Evolutionary conservation across 164 flowering plant species (phyloP), one percentile per base, ranked within the genome.

Genomic region (Liquidambar formosana): DNA sequence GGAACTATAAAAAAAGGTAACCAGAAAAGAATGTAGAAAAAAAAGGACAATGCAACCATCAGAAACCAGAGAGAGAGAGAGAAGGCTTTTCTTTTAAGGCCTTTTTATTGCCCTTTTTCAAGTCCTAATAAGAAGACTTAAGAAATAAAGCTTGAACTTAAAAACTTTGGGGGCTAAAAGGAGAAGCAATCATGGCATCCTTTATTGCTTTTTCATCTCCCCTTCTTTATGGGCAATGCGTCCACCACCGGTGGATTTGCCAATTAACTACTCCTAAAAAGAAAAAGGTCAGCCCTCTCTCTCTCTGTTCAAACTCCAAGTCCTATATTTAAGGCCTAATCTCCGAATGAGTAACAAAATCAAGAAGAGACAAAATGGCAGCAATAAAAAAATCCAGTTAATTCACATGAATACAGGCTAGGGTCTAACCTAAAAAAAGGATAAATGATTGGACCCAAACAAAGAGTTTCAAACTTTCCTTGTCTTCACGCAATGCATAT

Each of bases 101-200:
- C 41, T 6, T 33, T 6, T 33, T 33, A 2, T 33, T 33, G 2
- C 2, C 2, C 6, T 33, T 6, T 33, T 33, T 33, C 6, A 33
- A 33, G 41, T 22, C 14, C 28, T 54, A 25, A 54, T 22, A 9
- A 2, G 12, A 9, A 13, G 21, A 0, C 9, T 27, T 10, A 54
- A 59, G 63, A 33, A 59, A 16, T 63, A 21, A 61, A 38, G 43
- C 46, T 57, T 54, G 13, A 41, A 61, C 51, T 25, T 5, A 14
- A 53, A 63, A 63, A n/a, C 57, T 18, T 71, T 25, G 63, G 48
- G 56, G 21, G 15, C 18, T 56, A 75, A 80, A 80, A 69, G 71
- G 57, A 61, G 18, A 54, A 26, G 61, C 75, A 78, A 86, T 83
- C 76, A 81, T 77, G 75, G 54, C 64, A 44, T 68, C 78, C 78